Conservation (phyloP, 169 alveolate species). For the Eimeria tenella region DNA sequence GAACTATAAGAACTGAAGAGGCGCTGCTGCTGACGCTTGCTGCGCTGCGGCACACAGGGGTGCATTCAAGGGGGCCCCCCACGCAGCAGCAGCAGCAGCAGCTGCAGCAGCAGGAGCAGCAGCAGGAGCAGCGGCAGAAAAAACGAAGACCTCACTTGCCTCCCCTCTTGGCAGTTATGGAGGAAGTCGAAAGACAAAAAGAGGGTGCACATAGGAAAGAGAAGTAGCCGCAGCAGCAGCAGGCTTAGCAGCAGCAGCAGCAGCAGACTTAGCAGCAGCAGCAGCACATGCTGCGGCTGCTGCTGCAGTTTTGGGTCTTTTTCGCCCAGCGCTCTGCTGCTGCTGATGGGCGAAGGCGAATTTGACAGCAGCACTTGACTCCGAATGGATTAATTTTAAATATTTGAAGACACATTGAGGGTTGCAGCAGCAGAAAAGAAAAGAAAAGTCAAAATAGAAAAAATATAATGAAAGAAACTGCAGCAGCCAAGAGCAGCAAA, state of each 20-base stretch:
- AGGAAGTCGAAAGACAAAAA: neutral
- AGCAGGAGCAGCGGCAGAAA: neutral
- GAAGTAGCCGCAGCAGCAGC: neutral
- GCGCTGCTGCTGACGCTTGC: constrained; percentile 93
- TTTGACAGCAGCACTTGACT: no score
- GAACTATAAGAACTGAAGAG: constrained; percentile 98
- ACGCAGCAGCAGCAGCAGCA: neutral
- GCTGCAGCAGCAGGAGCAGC: neutral
- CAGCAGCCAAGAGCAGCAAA: no score
- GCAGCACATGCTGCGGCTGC: neutral
- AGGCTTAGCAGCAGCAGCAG: neutral
- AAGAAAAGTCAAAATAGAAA: no score
- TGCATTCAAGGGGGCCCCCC: constrained; percentile 5
- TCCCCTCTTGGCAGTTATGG: neutral
- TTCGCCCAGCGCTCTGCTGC: neutral
- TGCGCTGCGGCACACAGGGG: constrained; percentile 22
- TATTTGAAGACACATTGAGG: no score
- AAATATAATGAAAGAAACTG: no score
- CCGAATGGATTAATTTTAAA: no score
- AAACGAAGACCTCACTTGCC: neutral
- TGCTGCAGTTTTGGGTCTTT: neutral
- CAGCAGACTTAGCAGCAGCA: neutral
- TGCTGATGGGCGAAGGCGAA: no score
- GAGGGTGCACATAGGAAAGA: neutral
- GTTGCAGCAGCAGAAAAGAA: no score